Conservation (phyloP, 495 filamentous ascomycete genomes). For the Neurospora sp. region DNA sequence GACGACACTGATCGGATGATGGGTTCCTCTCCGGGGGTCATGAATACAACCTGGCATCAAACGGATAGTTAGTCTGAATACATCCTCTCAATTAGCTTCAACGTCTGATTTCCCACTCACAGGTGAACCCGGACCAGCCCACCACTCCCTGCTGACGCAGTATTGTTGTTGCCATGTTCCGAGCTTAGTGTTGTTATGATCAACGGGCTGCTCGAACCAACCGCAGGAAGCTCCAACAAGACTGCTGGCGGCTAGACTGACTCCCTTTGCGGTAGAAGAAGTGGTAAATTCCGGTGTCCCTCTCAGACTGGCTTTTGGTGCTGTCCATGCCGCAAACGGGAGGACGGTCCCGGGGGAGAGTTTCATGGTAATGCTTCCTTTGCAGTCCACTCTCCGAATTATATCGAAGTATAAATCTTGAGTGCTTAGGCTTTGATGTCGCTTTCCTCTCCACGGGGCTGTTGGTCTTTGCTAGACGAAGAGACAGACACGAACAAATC, state of each 20-base stretch:
- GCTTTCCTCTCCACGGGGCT: neutral
- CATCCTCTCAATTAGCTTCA: neutral
- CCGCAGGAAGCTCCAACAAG: slow-evolving; percentile 7
- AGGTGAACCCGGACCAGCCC: slow-evolving; percentile 13
- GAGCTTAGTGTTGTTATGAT: slow-evolving; percentile 10
- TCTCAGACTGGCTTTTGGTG: slow-evolving; percentile 8
- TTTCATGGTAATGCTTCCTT: slow-evolving; percentile 6
- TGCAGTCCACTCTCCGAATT: no score
- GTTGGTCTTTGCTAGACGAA: neutral
- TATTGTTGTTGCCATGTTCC: slow-evolving; percentile 17
- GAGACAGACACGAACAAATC: neutral
- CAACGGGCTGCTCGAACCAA: slow-evolving; percentile 17
- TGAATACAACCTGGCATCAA: slow-evolving; percentile 36
- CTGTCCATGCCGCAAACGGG: slow-evolving; percentile 9
- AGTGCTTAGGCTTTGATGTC: neutral
- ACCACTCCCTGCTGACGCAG: slow-evolving; percentile 14
- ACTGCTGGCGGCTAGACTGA: slow-evolving; percentile 2
- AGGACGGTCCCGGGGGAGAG: slow-evolving; percentile 8
- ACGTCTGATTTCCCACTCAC: neutral
- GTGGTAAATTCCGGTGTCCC: slow-evolving; percentile 1
- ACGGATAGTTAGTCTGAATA: neutral
- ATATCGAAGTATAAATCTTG: no score
- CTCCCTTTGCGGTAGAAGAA: neutral
- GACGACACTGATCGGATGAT: slow-evolving; percentile 31
- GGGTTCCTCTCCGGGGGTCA: slow-evolving; percentile 47